These are phyloP conservation scores for Stellera chamaejasme DNA, from an alignment of 345 rosid genomes.

Conservation along the genomic window DNA sequence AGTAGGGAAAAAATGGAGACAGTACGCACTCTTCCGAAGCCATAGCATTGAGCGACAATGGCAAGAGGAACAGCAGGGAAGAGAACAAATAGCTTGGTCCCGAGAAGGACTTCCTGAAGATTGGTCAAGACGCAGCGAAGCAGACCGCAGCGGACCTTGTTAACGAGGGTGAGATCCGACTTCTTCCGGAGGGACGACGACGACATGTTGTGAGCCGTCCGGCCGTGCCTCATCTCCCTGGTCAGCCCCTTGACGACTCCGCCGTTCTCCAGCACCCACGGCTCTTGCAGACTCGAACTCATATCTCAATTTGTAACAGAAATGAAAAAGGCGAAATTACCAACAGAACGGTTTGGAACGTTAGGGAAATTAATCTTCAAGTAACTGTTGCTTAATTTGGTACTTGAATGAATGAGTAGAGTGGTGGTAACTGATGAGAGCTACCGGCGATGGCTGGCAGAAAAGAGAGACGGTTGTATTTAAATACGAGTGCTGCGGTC, in stretches of 20 bases:
- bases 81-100: slow-evolving; percentile 72
- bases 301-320: slow-evolving; percentile 1
- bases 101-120: slow-evolving; percentile 78
- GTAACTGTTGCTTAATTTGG: too few species aligned
- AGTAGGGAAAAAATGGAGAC: not conserved
- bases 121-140: slow-evolving; percentile 45
- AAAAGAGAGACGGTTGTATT: too few species aligned
- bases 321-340: too few species aligned
- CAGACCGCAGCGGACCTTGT: slow-evolving; percentile 38
- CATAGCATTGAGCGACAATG: slow-evolving; percentile 38
- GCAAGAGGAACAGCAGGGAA: slow-evolving; percentile 82
- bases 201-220: slow-evolving; percentile 79
- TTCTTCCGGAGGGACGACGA: slow-evolving; percentile 73
- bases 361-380: too few species aligned
- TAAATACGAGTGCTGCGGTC: too few species aligned
- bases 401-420: too few species aligned
- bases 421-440: too few species aligned
- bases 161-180: slow-evolving; percentile 57
- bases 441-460: too few species aligned
- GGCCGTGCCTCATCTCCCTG: slow-evolving; percentile 61
- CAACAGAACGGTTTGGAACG: too few species aligned
- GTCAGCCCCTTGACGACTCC: slow-evolving; percentile 26
- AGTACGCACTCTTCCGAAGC: slow-evolving; percentile 50
- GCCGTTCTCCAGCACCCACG: slow-evolving; percentile 50
- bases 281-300: slow-evolving; percentile 30